These are phyloP conservation scores for Bipolaris oryzae DNA, from an alignment of 2,329 filamentous ascomycete genomes.

Conservation along the genomic window DNA sequence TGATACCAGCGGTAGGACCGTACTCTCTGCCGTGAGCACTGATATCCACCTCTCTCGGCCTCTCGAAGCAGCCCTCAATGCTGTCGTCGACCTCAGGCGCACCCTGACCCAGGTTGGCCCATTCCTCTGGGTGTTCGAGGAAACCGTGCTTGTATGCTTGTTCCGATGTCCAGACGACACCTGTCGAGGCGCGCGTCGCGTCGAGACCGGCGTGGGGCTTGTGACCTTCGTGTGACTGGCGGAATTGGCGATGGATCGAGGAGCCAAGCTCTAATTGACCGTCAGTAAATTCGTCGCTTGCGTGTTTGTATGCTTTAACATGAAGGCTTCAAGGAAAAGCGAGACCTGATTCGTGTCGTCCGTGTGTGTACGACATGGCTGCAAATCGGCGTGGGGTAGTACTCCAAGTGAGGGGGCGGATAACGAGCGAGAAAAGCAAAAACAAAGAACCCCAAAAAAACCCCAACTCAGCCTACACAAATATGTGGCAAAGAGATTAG, in stretches of 20 bases:
- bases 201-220: slow-evolving; percentile 90
- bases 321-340: neutral
- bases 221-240: slow-evolving; percentile 87
- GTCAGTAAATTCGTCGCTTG: neutral
- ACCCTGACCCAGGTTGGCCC: slow-evolving; percentile 94
- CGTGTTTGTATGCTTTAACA: neutral
- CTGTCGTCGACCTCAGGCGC: slow-evolving; percentile 94
- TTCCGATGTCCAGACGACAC: slow-evolving; percentile 92
- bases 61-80: slow-evolving; percentile 85
- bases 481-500: neutral
- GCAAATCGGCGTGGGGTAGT: neutral
- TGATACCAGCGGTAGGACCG: slow-evolving; percentile 90
- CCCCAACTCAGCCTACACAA: neutral
- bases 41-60: slow-evolving; percentile 79
- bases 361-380: slow-evolving; percentile 12
- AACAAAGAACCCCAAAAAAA: neutral
- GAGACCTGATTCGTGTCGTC: slow-evolving; percentile 15
- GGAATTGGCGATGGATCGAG: slow-evolving; percentile 86
- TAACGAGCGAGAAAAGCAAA: neutral
- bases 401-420: neutral
- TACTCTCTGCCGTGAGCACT: slow-evolving; percentile 83
- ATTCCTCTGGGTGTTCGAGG: slow-evolving; percentile 76
- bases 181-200: slow-evolving; percentile 83
- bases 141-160: slow-evolving; percentile 89
- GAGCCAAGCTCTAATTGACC: slow-evolving; percentile 71